Percentiles rank a stretch among this genome's conserved stretches.
phyloP scores from a whole-genome alignment of 768 basidiomycete species.

The Kwoniella newhampshirensis region DNA sequence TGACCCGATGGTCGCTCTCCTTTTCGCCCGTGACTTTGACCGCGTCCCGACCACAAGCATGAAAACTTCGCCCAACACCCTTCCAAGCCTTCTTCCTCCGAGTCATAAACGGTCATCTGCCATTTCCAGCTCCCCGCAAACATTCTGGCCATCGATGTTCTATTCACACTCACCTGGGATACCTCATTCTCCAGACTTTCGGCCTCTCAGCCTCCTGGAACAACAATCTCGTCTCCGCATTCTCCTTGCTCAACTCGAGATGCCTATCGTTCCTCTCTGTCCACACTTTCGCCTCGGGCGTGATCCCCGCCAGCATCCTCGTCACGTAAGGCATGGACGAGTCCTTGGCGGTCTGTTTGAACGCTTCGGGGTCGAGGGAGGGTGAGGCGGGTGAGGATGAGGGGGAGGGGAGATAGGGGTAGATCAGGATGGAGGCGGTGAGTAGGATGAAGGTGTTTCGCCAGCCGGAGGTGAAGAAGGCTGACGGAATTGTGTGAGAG shows the following conservation, averaged over 20 bases:
- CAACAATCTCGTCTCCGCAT: constrained; percentile 53
- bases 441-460: constrained; percentile 46
- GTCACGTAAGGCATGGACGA: constrained; percentile 43
- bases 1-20: no score
- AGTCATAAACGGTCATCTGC: no score
- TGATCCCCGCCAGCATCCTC: constrained; percentile 46
- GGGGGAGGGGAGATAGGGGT: constrained; percentile 50
- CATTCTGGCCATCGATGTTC: no score
- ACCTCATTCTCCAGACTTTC: constrained; percentile 49
- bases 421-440: constrained; percentile 39
- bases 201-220: constrained; percentile 56
- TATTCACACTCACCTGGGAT: constrained; percentile 50
- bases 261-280: constrained; percentile 54
- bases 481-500: constrained; percentile 33
- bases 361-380: constrained; percentile 31
- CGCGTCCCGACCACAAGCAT: no score
- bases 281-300: constrained; percentile 49
- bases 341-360: constrained; percentile 17
- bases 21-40: no score
- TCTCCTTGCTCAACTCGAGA: constrained; percentile 49
- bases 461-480: constrained; percentile 53
- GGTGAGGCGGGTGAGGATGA: constrained; percentile 33
- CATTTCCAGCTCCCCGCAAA: no score
- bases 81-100: no score
- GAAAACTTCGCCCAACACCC: no score